Evolutionary conservation across 345 rosid species (phyloP).

Genomic region (Euphorbia tirucalli): DNA sequence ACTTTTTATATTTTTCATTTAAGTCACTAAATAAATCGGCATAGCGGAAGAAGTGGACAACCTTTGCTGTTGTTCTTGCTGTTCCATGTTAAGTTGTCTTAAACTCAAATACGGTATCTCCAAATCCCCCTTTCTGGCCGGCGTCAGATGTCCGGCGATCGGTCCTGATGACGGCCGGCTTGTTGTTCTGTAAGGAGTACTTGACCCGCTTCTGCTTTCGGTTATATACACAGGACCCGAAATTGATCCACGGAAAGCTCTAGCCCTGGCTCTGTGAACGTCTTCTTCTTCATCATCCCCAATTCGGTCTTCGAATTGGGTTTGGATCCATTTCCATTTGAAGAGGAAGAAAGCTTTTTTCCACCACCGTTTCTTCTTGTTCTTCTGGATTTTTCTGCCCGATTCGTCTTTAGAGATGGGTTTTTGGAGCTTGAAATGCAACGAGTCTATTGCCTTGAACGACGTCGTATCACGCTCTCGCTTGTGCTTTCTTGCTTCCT

Average conservation of each 20-base stretch:
- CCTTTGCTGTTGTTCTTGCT: constrained; percentile 48
- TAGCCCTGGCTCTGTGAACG: constrained; percentile 43
- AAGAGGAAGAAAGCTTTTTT: constrained; percentile 63
- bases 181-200: constrained; percentile 52
- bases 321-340: constrained; percentile 50
- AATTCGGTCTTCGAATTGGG: not conserved
- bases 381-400: constrained; percentile 34
- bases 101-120: constrained; percentile 67
- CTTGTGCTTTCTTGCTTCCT: constrained; percentile 75
- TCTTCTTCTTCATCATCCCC: constrained; percentile 16
- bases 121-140: constrained; percentile 43
- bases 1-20: not conserved
- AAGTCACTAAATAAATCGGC: constrained; percentile 31
- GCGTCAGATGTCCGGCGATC: constrained; percentile 57
- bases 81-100: constrained; percentile 70
- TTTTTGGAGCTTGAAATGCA: constrained; percentile 84
- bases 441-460: constrained; percentile 37
- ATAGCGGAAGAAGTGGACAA: constrained; percentile 46
- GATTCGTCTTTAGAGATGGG: constrained; percentile 75
- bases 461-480: constrained; percentile 44
- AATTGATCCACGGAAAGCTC: constrained; percentile 46
- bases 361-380: constrained; percentile 77
- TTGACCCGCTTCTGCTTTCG: constrained; percentile 65
- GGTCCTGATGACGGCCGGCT: constrained; percentile 63
- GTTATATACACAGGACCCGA: constrained; percentile 74